Evolutionary conservation across 2,329 filamentous ascomycete species (phyloP).

Genomic region (Amphichorda felina): DNA sequence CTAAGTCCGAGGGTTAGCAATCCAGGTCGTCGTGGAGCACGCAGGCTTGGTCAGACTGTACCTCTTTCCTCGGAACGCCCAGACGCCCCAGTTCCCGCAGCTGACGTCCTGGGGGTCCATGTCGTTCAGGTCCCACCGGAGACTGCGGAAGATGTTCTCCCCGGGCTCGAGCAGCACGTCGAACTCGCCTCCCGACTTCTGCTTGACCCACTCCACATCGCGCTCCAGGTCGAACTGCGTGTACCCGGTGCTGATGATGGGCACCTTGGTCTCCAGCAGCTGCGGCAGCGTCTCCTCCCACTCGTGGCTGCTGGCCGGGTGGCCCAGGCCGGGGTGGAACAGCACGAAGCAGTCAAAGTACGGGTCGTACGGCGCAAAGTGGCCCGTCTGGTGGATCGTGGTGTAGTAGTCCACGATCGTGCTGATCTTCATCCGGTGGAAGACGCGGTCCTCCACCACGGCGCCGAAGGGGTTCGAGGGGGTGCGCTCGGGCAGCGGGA

Average conservation of each 20-base stretch:
- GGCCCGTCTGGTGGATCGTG: constrained; percentile 79
- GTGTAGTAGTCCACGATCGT: constrained; percentile 99
- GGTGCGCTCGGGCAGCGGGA: constrained; percentile 78
- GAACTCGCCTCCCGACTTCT: constrained; percentile 80
- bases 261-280: constrained; percentile 88
- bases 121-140: constrained; percentile 96
- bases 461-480: constrained; percentile 82
- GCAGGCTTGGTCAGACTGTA: constrained; percentile 29
- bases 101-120: constrained; percentile 87
- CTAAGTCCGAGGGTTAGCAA: constrained; percentile 26
- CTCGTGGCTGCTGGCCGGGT: constrained; percentile 85
- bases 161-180: constrained; percentile 85
- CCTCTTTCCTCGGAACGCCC: constrained; percentile 96
- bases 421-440: constrained; percentile 85
- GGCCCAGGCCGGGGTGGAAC: constrained; percentile 92
- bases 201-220: constrained; percentile 80
- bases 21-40: neutral
- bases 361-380: constrained; percentile 90
- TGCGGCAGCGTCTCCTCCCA: constrained; percentile 87
- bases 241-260: constrained; percentile 90
- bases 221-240: constrained; percentile 91
- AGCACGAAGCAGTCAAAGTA: constrained; percentile 98
- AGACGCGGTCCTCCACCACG: constrained; percentile 85
- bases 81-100: constrained; percentile 94
- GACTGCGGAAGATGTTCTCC: constrained; percentile 86